These are phyloP conservation scores for Geotrichum carabidarum DNA, from an alignment of 1,139 yeast genomes.

Conservation along the genomic window DNA sequence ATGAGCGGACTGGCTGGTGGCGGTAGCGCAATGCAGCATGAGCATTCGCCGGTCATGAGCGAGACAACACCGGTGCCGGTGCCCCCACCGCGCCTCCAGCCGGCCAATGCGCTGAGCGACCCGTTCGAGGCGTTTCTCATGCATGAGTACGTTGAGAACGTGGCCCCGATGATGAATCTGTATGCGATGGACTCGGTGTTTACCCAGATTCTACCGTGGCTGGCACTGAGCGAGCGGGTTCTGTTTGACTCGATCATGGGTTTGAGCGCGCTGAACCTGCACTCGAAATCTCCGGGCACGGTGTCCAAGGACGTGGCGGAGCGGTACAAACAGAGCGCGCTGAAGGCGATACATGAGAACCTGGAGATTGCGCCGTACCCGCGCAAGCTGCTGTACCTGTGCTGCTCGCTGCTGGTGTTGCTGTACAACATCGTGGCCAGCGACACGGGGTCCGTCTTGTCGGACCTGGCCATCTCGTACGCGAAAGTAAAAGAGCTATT, in stretches of 20 bases:
- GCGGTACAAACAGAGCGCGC: constrained; percentile 11
- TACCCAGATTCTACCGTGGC: constrained; percentile 16
- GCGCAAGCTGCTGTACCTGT: constrained; percentile 11
- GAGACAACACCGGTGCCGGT: neutral
- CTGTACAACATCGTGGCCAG: constrained; percentile 10
- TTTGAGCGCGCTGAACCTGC: constrained; percentile 11
- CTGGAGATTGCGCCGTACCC: constrained; percentile 7
- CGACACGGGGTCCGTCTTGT: constrained; percentile 7
- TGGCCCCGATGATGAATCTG: constrained; percentile 18
- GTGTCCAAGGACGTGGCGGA: constrained; percentile 12
- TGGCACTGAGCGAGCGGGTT: constrained; percentile 16
- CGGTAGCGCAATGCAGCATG: too few species aligned
- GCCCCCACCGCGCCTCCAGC: neutral
- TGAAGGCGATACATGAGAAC: constrained; percentile 8
- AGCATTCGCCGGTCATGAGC: too few species aligned
- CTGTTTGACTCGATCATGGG: constrained; percentile 15
- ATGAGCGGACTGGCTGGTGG: neutral
- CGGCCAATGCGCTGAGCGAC: neutral
- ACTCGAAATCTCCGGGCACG: constrained; percentile 16
- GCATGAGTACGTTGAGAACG: constrained; percentile 13
- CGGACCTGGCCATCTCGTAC: constrained; percentile 2
- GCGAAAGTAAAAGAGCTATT: neutral
- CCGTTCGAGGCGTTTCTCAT: constrained; percentile 17
- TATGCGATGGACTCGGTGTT: constrained; percentile 15
- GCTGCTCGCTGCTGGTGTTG: constrained; percentile 8